These are phyloP conservation scores for Protea cynaroides DNA, from an alignment of 164 flowering plant genomes.

Conservation along the genomic window DNA sequence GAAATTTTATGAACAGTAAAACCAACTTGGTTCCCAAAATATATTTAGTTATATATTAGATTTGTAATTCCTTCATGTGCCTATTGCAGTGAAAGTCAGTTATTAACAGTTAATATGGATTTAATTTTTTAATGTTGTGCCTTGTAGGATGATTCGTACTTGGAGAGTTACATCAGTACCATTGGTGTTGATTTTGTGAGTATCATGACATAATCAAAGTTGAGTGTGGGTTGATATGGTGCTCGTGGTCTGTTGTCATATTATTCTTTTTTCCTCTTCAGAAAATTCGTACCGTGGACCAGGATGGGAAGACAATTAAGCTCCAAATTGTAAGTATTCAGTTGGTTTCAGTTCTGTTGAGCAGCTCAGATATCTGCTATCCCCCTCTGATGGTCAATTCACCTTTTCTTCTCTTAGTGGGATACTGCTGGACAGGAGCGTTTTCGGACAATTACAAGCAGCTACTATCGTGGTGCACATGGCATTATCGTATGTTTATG, in stretches of 20 bases:
- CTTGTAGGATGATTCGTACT: constrained; percentile 36
- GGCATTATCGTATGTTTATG: constrained; percentile 58
- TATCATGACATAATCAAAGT: constrained; percentile 1
- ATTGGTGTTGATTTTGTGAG: constrained; percentile 49
- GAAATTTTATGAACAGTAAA: too few relatives aligned
- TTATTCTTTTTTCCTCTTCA: constrained; percentile 4
- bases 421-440: constrained; percentile 89
- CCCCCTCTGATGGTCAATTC: not conserved
- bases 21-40: too few relatives aligned
- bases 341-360: not conserved
- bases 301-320: constrained; percentile 42
- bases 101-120: too few relatives aligned
- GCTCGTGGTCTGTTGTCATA: constrained; percentile 2
- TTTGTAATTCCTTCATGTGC: too few relatives aligned
- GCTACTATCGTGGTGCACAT: constrained; percentile 88
- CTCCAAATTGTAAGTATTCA: constrained; percentile 37
- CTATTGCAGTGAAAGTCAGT: too few relatives aligned
- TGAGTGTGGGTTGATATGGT: not conserved
- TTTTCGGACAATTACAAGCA: constrained; percentile 78
- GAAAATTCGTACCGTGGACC: constrained; percentile 49
- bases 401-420: constrained; percentile 40
- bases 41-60: too few relatives aligned
- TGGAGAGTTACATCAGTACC: constrained; percentile 49
- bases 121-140: constrained; percentile 1
- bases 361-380: not conserved